Conservation (phyloP, 1,139 yeast species). For the Lodderomyces oxycetoniae region DNA sequence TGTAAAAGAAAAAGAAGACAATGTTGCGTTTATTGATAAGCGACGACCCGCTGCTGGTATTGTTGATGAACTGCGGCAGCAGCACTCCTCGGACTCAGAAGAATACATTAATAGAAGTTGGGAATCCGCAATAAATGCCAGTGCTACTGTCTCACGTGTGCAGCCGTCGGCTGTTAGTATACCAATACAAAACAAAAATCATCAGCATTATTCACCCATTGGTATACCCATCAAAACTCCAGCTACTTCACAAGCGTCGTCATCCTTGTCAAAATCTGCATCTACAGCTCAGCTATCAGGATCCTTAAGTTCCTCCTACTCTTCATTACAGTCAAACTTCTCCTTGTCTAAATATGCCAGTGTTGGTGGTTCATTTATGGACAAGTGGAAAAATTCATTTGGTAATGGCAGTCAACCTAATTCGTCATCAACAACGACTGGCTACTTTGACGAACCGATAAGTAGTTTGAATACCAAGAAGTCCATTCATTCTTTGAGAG, state of each 20-base stretch:
- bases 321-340: conserved; percentile 8
- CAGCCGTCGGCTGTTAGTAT: conserved; percentile 12
- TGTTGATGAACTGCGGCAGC: too few relatives aligned
- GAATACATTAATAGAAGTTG: neutral
- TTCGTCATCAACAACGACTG: conserved; percentile 10
- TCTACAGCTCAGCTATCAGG: conserved; percentile 27
- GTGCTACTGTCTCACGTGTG: conserved; percentile 9
- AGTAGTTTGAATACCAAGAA: conserved; percentile 20
- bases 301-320: conserved; percentile 7
- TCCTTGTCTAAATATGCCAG: conserved; percentile 7
- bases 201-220: conserved; percentile 11
- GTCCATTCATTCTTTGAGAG: conserved; percentile 31
- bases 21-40: too few relatives aligned
- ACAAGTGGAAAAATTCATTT: conserved; percentile 42
- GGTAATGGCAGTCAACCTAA: conserved; percentile 11
- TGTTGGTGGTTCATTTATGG: conserved; percentile 18
- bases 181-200: conserved; percentile 10
- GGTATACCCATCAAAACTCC: conserved; percentile 5
- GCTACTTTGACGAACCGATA: conserved; percentile 15
- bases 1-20: too few relatives aligned
- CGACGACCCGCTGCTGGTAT: too few relatives aligned
- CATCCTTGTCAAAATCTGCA: conserved; percentile 32
- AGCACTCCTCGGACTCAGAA: too few relatives aligned
- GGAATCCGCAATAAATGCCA: neutral
- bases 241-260: conserved; percentile 13